Percentiles rank a stretch among this genome's conserved stretches.
Evolutionary conservation across 768 basidiomycete genomes (phyloP).

Genomic region (Multifurca ochricompacta): DNA sequence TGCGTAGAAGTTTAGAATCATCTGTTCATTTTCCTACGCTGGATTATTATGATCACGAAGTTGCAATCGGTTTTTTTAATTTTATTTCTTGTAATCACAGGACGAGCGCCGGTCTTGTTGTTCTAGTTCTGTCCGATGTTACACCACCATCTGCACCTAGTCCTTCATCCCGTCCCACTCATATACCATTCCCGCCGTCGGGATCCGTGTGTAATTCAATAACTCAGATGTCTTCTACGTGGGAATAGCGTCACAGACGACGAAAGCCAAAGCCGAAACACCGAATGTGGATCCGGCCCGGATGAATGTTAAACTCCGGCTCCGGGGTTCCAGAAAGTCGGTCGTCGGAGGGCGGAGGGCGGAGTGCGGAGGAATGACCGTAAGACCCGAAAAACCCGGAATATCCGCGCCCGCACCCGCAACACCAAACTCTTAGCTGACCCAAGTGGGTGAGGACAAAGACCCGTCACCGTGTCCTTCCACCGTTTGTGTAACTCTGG

Average conservation of each 20-base stretch:
- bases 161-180: background rate
- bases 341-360: no score
- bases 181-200: background rate
- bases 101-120: background rate
- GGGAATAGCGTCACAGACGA: background rate
- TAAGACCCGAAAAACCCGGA: no score
- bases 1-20: conserved; percentile 30
- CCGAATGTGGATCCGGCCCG: background rate
- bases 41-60: background rate
- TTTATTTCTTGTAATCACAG: conserved; percentile 14
- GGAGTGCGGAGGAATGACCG: no score
- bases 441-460: background rate
- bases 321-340: no score
- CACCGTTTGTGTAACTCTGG: background rate
- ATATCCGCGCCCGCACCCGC: no score
- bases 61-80: conserved; percentile 6
- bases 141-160: background rate
- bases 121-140: background rate
- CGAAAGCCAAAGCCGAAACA: no score
- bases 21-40: background rate
- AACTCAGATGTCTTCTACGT: background rate
- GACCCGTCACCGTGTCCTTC: conserved; percentile 2
- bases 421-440: no score
- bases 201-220: conserved; percentile 1
- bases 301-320: no score